Percentiles rank a stretch among this genome's conserved stretches.
Evolutionary conservation across 1,139 yeast species (phyloP).

Genomic region (Suhomyces atakaporum): DNA sequence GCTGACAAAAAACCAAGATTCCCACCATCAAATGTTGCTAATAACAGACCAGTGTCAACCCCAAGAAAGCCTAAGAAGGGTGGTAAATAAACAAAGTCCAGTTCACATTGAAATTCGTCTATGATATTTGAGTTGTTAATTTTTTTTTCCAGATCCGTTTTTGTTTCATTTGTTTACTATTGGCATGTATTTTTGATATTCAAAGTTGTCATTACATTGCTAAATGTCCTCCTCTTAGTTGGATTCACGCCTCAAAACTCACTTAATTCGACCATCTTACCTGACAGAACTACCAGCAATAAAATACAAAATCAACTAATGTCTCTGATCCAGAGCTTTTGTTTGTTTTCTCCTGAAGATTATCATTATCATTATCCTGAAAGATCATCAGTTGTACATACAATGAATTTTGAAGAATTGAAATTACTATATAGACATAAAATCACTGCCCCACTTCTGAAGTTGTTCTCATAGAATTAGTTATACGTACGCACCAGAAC

Average conservation of each 20-base stretch:
- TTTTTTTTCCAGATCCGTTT: slow-evolving; percentile 7
- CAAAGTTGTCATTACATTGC: slow-evolving; percentile 5
- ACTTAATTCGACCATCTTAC: slow-evolving; percentile 4
- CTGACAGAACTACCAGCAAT: slow-evolving; percentile 9
- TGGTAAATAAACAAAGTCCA: slow-evolving; percentile 39
- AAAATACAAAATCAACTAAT: slow-evolving; percentile 9
- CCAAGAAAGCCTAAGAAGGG: slow-evolving; percentile 74
- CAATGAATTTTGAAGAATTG: slow-evolving; percentile 11
- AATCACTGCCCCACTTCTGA: slow-evolving; percentile 6
- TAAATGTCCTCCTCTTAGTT: slow-evolving; percentile 6
- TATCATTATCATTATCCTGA: slow-evolving; percentile 2
- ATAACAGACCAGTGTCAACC: slow-evolving; percentile 60
- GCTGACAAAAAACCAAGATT: slow-evolving; percentile 89
- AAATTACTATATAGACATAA: slow-evolving; percentile 12
- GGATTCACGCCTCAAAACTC: slow-evolving; percentile 6
- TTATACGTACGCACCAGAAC: slow-evolving; percentile 10
- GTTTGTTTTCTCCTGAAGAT: slow-evolving; percentile 6
- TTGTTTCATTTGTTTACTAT: slow-evolving; percentile 5
- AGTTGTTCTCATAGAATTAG: slow-evolving; percentile 8
- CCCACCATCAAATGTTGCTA: slow-evolving; percentile 53
- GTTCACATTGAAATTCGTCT: slow-evolving; percentile 3
- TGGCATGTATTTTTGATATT: slow-evolving; percentile 4
- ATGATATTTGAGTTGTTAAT: slow-evolving; percentile 4
- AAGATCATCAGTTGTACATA: slow-evolving; percentile 13
- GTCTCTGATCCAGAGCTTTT: slow-evolving; percentile 4